phyloP scores from a whole-genome alignment of 2,329 filamentous ascomycete species.

The Cladosporium sp. region DNA sequence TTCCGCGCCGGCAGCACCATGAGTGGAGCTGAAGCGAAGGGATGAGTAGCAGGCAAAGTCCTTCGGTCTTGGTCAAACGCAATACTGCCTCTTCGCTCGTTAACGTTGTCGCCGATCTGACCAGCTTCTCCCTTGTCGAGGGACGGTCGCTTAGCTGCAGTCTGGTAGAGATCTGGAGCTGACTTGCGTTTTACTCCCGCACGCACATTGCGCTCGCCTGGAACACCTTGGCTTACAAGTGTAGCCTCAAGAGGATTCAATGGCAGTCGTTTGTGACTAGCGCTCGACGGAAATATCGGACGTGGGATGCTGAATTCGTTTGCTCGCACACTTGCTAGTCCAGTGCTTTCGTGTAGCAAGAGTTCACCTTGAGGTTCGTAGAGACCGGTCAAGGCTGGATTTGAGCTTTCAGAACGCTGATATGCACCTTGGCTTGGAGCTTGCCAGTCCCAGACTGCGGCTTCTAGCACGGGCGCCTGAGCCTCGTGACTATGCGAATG shows the following conservation, averaged over 20 bases:
- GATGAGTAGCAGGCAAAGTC: not conserved
- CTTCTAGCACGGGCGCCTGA: slow-evolving; percentile 12
- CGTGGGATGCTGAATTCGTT: slow-evolving; percentile 39
- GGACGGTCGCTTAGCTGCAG: slow-evolving; percentile 4
- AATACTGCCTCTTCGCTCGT: not conserved
- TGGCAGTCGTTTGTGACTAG: slow-evolving; percentile 2
- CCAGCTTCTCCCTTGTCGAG: slow-evolving; percentile 1
- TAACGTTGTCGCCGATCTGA: not conserved
- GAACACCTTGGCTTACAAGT: slow-evolving; percentile 9
- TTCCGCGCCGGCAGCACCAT: slow-evolving; percentile 63
- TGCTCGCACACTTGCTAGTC: slow-evolving; percentile 13
- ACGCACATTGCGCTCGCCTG: slow-evolving; percentile 5
- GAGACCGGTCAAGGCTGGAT: slow-evolving; percentile 20
- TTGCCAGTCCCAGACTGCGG: slow-evolving; percentile 36
- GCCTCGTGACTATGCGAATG: not conserved
- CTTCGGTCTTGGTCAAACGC: not conserved
- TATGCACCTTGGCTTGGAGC: slow-evolving; percentile 31
- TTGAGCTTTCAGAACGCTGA: not conserved
- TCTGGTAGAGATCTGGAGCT: slow-evolving; percentile 8
- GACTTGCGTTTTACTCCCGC: slow-evolving; percentile 23
- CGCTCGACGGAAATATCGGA: slow-evolving; percentile 11
- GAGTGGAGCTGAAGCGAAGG: slow-evolving; percentile 16
- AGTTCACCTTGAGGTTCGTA: slow-evolving; percentile 46
- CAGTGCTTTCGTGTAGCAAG: slow-evolving; percentile 25
- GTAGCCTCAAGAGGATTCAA: slow-evolving; percentile 13